phyloP scores from a whole-genome alignment of 2,329 filamentous ascomycete genomes.

The Penicillium occitanis region DNA sequence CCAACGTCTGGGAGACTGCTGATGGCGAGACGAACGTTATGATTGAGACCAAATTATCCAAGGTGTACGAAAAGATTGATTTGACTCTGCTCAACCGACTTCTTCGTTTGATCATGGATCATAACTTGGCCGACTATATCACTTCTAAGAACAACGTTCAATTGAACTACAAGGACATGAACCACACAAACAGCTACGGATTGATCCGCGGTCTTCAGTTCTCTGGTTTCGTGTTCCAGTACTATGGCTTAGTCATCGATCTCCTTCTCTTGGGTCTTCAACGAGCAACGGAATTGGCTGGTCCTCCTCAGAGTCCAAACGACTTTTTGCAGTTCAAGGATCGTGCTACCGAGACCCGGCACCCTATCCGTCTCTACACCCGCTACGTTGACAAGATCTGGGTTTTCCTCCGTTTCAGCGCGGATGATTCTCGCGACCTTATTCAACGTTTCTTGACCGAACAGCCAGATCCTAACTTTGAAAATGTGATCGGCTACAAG shows the following conservation, averaged over 20 bases:
- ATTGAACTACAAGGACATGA: constrained; percentile 99
- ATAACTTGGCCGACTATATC: constrained; percentile 98
- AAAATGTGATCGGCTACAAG: constrained; percentile 98
- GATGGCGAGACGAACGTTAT: constrained; percentile 98
- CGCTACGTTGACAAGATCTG: constrained; percentile 98
- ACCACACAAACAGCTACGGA: constrained; percentile 97
- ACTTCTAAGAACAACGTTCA: constrained; percentile 99
- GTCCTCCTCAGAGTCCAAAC: constrained; percentile 88
- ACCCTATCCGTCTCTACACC: constrained; percentile 96
- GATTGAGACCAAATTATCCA: constrained; percentile 97
- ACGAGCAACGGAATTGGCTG: constrained; percentile 96
- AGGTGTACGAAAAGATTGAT: constrained; percentile 99
- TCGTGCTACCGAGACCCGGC: constrained; percentile 83
- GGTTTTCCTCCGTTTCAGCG: constrained; percentile 92
- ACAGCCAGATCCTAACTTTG: constrained; percentile 97
- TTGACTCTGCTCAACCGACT: constrained; percentile 91
- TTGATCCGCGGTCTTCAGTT: constrained; percentile 98
- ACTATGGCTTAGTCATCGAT: constrained; percentile 94
- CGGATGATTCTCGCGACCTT: constrained; percentile 90
- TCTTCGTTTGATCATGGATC: constrained; percentile 94
- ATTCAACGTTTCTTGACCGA: constrained; percentile 98
- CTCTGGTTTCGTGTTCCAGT: constrained; percentile 98
- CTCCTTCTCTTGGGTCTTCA: constrained; percentile 87
- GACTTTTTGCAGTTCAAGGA: constrained; percentile 98
- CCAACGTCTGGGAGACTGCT: constrained; percentile 89